These are phyloP conservation scores for Amoebophrya sp. DNA, from an alignment of 169 alveolate species.

Conservation along the genomic window DNA sequence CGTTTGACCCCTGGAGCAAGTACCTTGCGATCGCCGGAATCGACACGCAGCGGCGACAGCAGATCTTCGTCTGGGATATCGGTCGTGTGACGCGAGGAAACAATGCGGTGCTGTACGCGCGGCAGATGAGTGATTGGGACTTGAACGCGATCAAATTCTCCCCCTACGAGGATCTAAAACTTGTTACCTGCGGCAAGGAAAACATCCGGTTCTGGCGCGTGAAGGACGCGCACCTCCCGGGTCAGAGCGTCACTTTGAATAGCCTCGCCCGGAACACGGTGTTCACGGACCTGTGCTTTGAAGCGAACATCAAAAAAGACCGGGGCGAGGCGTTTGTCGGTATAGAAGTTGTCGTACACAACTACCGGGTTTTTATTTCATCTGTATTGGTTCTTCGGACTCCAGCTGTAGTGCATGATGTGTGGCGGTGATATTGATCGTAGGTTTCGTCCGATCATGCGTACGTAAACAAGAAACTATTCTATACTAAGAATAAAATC, in stretches of 20 bases:
- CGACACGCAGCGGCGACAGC: conserved; percentile 65
- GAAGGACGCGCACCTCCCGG: conserved; percentile 71
- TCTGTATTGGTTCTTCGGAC: background rate
- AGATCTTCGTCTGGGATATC: conserved; percentile 70
- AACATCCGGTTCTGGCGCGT: conserved; percentile 85
- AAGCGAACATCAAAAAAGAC: background rate
- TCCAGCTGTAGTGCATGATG: background rate
- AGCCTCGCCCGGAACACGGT: conserved; percentile 71
- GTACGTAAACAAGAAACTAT: too few species aligned
- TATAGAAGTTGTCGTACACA: background rate
- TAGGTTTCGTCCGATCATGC: conserved; percentile 16
- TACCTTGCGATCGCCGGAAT: conserved; percentile 59
- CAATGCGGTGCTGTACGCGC: background rate
- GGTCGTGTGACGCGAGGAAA: background rate
- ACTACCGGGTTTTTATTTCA: background rate
- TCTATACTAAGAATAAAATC: too few species aligned
- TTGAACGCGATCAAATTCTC: conserved; percentile 62
- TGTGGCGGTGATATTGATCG: background rate
- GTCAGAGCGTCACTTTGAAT: conserved; percentile 71
- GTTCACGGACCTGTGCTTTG: conserved; percentile 46
- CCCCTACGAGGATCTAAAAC: conserved; percentile 70
- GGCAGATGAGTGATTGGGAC: conserved; percentile 60
- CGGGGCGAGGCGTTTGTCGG: background rate
- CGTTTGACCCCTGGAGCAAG: background rate
- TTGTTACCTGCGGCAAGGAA: conserved; percentile 82